phyloP scores from a whole-genome alignment of 352 stramenopile genomes.

The Phytophthora sansomeana region DNA sequence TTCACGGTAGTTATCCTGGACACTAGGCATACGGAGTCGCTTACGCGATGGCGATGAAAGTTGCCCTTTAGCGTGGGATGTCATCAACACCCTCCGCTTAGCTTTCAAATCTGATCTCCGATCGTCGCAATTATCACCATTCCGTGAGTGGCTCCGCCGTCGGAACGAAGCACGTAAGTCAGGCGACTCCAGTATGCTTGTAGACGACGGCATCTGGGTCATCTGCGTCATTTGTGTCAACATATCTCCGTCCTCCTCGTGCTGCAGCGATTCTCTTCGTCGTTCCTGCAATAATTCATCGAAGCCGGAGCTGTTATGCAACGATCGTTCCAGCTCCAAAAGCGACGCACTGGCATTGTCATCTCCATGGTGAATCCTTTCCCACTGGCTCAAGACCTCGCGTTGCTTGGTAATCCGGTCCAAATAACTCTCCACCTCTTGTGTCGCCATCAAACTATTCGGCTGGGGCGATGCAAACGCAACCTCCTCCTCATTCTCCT shows the following conservation, averaged over 20 bases:
- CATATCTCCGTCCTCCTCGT: slow-evolving; percentile 29
- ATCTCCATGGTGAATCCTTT: slow-evolving; percentile 32
- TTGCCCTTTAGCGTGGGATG: slow-evolving; percentile 22
- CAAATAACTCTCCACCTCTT: slow-evolving; percentile 63
- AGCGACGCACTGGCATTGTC: slow-evolving; percentile 22
- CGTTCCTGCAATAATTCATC: slow-evolving; percentile 32
- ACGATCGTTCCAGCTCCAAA: slow-evolving; percentile 32
- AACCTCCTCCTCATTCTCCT: slow-evolving; percentile 2
- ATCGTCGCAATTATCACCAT: slow-evolving; percentile 14
- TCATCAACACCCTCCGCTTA: slow-evolving; percentile 32
- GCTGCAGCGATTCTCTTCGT: slow-evolving; percentile 22
- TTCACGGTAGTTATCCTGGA: slow-evolving; percentile 1
- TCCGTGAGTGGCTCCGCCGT: slow-evolving; percentile 8
- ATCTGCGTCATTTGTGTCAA: slow-evolving; percentile 43
- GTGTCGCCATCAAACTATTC: slow-evolving; percentile 48
- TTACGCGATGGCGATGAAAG: slow-evolving; percentile 41
- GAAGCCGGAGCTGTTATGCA: slow-evolving; percentile 32
- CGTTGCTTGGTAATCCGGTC: slow-evolving; percentile 59
- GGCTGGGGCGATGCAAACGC: slow-evolving; percentile 7
- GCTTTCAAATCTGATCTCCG: slow-evolving; percentile 16
- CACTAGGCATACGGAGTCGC: slow-evolving; percentile 37
- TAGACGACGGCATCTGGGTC: slow-evolving; percentile 40
- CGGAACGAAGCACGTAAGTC: slow-evolving; percentile 42
- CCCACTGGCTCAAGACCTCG: slow-evolving; percentile 59
- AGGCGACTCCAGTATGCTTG: slow-evolving; percentile 44